phyloP scores from a whole-genome alignment of 345 rosid species.

The Aquilaria sinensis region DNA sequence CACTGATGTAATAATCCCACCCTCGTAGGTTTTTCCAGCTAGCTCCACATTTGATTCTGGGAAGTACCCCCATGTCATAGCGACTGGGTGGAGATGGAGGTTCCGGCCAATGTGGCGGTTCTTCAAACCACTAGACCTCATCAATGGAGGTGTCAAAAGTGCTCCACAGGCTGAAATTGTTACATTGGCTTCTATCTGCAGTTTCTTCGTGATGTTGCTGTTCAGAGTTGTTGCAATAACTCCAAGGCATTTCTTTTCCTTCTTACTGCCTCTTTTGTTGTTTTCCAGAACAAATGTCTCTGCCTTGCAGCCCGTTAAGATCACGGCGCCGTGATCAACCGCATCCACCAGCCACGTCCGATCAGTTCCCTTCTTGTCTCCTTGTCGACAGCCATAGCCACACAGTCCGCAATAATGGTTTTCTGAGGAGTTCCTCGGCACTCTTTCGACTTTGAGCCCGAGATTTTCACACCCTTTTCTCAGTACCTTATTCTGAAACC shows the following conservation, averaged over 20 bases:
- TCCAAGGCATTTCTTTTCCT: conserved; percentile 55
- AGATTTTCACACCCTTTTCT: conserved; percentile 62
- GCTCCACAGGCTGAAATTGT: conserved; percentile 75
- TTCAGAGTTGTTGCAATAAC: conserved; percentile 38
- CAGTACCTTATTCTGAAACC: conserved; percentile 63
- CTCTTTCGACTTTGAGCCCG: conserved; percentile 35
- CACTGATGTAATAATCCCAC: conserved; percentile 56
- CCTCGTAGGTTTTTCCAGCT: conserved; percentile 38
- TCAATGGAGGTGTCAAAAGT: conserved; percentile 63
- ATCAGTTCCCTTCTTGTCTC: conserved; percentile 76
- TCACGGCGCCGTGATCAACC: conserved; percentile 49
- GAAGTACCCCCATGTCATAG: conserved; percentile 83
- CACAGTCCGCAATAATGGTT: conserved; percentile 77
- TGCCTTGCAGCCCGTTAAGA: conserved; percentile 74
- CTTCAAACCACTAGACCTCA: conserved; percentile 69
- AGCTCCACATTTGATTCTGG: conserved; percentile 44
- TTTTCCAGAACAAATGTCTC: conserved; percentile 44
- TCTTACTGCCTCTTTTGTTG: conserved; percentile 17
- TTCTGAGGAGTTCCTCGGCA: conserved; percentile 59
- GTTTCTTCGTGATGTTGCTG: conserved; percentile 22
- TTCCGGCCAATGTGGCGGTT: conserved; percentile 57
- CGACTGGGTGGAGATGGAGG: conserved; percentile 72
- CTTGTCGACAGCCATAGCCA: conserved; percentile 59
- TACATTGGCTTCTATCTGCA: conserved; percentile 57
- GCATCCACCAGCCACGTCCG: conserved; percentile 79